Evolutionary conservation across 225 moss, liverwort and hornwort species (phyloP).

Genomic region (Antitrichia curtipendula): DNA sequence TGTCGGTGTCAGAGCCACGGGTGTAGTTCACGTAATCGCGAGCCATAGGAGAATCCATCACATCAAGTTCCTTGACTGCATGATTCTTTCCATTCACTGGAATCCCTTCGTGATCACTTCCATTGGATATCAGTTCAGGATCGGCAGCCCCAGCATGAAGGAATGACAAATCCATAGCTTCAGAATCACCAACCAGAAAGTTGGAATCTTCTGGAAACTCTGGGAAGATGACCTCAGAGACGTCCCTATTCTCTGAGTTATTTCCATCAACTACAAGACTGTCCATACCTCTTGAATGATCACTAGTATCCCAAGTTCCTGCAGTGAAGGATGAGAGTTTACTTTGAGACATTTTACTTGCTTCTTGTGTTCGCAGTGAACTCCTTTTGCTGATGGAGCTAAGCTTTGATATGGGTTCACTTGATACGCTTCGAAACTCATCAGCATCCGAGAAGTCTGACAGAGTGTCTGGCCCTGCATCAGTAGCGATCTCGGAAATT

Average conservation of each 20-base stretch:
- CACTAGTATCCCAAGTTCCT: conserved; percentile 7
- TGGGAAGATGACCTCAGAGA: conserved; percentile 14
- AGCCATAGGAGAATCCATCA: conserved; percentile 25
- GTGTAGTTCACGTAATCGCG: conserved; percentile 24
- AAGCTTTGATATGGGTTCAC: conserved; percentile 28
- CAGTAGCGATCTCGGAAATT: conserved; percentile 25
- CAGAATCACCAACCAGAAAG: conserved; percentile 25
- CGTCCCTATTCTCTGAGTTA: not conserved
- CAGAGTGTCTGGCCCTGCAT: conserved; percentile 21
- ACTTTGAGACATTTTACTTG: conserved; percentile 19
- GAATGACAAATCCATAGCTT: conserved; percentile 16
- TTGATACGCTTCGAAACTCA: conserved; percentile 29
- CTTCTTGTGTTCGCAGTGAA: not conserved
- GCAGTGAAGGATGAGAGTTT: conserved; percentile 13
- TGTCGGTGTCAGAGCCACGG: conserved; percentile 7
- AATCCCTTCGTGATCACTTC: not conserved
- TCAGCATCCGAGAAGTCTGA: conserved; percentile 39
- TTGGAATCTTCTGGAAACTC: conserved; percentile 22
- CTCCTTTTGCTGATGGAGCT: not conserved
- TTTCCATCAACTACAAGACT: not conserved
- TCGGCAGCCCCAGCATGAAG: conserved; percentile 16
- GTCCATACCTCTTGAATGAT: not conserved
- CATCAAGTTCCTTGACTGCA: not conserved
- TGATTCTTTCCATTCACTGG: not conserved
- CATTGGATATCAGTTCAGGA: conserved; percentile 8